Conservation (phyloP, 495 filamentous ascomycete genomes). For the Aspergillus bertholletiae region DNA sequence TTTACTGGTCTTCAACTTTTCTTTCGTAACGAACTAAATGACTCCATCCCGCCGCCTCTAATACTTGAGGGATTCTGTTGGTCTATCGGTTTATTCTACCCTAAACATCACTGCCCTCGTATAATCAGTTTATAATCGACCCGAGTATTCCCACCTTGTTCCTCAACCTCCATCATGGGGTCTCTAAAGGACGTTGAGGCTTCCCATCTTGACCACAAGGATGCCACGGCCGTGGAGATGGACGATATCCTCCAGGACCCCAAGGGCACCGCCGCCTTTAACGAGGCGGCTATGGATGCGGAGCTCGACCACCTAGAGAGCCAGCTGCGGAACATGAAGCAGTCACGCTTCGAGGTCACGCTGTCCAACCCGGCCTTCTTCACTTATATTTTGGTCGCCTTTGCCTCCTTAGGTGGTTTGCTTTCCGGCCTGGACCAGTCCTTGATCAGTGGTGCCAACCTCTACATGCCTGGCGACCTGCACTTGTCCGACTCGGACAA, state of each 20-base stretch:
- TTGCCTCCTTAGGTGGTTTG: slow-evolving; percentile 60
- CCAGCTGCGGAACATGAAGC: slow-evolving; percentile 23
- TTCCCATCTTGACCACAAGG: slow-evolving; percentile 23
- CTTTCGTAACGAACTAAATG: too few relatives aligned
- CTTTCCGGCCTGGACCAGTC: slow-evolving; percentile 62
- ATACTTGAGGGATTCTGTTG: too few relatives aligned
- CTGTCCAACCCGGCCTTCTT: slow-evolving; percentile 42
- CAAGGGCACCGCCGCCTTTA: slow-evolving; percentile 20
- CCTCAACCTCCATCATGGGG: slow-evolving; percentile 19
- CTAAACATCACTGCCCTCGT: too few relatives aligned
- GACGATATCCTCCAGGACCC: slow-evolving; percentile 25
- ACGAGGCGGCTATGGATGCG: slow-evolving; percentile 36
- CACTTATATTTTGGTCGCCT: slow-evolving; percentile 58
- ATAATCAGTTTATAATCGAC: neutral
- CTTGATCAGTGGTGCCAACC: slow-evolving; percentile 57
- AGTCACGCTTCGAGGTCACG: slow-evolving; percentile 26
- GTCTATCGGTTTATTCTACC: too few relatives aligned
- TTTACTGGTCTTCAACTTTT: too few relatives aligned
- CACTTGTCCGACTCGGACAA: slow-evolving; percentile 39
- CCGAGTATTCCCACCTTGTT: neutral
- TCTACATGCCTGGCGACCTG: slow-evolving; percentile 50
- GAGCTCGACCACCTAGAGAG: slow-evolving; percentile 33
- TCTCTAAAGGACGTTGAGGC: slow-evolving; percentile 31
- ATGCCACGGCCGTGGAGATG: slow-evolving; percentile 21
- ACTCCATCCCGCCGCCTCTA: too few relatives aligned